A percentile compares a stretch with the other conserved stretches of the same genome.
Conservation (phyloP, 1,284 basidiomycete species). For the Irpex rosettiformis region DNA sequence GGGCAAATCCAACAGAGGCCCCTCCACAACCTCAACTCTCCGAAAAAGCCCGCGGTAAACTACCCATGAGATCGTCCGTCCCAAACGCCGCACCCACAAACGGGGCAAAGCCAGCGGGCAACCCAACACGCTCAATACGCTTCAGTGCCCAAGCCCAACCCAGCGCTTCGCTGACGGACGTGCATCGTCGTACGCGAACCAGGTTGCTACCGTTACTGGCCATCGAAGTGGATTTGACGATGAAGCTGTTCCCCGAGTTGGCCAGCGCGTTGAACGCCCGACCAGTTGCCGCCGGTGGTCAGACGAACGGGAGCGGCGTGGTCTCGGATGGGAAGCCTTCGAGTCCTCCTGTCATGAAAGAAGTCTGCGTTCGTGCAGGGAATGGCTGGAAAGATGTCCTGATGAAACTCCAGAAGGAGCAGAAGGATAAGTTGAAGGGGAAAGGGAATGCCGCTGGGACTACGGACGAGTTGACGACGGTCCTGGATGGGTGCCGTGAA, state of each 20-base stretch:
- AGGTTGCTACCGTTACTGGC: constrained; percentile 59
- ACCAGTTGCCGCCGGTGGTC: neutral
- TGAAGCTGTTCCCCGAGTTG: constrained; percentile 36
- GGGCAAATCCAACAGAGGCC: constrained; percentile 28
- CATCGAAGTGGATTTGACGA: constrained; percentile 50
- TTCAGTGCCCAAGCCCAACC: constrained; percentile 15
- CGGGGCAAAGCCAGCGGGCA: constrained; percentile 13
- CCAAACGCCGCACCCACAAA: constrained; percentile 7
- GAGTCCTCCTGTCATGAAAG: constrained; percentile 24
- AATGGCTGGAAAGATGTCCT: constrained; percentile 50
- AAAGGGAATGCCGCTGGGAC: constrained; percentile 1
- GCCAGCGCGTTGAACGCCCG: neutral
- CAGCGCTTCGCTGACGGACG: constrained; percentile 26
- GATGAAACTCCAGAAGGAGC: constrained; percentile 16
- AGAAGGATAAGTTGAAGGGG: neutral
- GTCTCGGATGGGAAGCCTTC: neutral
- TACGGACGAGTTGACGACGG: constrained; percentile 20
- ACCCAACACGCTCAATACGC: constrained; percentile 15
- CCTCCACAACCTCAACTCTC: constrained; percentile 6
- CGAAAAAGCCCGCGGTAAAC: constrained; percentile 14
- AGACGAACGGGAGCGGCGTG: constrained; percentile 15
- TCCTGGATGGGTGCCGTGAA: constrained; percentile 27
- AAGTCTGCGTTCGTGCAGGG: constrained; percentile 55
- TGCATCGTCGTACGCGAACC: constrained; percentile 44
- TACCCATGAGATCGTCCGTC: constrained; percentile 17